phyloP scores from a whole-genome alignment of 371 early-diverging fungal genomes.

The Cokeromyces recurvatus region DNA sequence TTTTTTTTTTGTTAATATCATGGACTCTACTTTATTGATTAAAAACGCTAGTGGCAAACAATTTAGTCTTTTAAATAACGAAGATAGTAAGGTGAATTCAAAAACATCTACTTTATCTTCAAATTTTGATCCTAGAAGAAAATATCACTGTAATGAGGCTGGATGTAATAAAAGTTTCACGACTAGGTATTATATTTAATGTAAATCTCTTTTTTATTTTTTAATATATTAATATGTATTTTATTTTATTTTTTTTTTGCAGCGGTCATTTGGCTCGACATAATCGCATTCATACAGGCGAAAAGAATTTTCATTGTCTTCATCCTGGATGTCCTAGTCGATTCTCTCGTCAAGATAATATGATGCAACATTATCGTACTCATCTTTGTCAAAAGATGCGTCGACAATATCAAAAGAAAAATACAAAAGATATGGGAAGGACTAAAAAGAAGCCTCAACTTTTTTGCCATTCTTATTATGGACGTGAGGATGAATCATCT shows the following conservation, averaged over 20 bases:
- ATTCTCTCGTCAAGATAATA: conserved; percentile 85
- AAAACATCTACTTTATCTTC: background rate
- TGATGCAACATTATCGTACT: conserved; percentile 84
- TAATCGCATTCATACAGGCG: conserved; percentile 85
- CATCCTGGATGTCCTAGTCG: conserved; percentile 72
- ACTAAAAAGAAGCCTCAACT: conserved; percentile 4
- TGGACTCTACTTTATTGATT: background rate
- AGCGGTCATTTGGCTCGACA: conserved; percentile 86
- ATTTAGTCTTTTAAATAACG: background rate
- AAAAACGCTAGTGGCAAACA: conserved; percentile 1
- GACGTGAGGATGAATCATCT: conserved; percentile 5
- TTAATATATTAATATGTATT: no score
- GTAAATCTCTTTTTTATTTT: no score
- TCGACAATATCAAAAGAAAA: conserved; percentile 18
- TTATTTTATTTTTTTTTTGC: background rate
- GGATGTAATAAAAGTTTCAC: background rate
- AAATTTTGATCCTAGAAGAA: background rate
- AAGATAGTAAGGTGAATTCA: background rate
- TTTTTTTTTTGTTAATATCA: background rate
- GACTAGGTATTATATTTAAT: background rate
- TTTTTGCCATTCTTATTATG: conserved; percentile 14
- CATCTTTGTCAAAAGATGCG: conserved; percentile 68
- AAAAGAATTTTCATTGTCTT: conserved; percentile 82
- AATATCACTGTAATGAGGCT: background rate
- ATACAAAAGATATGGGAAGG: conserved; percentile 2